These are phyloP conservation scores for Chaetomiaceae sp. DNA, from an alignment of 2,329 filamentous ascomycete genomes.

Conservation along the genomic window DNA sequence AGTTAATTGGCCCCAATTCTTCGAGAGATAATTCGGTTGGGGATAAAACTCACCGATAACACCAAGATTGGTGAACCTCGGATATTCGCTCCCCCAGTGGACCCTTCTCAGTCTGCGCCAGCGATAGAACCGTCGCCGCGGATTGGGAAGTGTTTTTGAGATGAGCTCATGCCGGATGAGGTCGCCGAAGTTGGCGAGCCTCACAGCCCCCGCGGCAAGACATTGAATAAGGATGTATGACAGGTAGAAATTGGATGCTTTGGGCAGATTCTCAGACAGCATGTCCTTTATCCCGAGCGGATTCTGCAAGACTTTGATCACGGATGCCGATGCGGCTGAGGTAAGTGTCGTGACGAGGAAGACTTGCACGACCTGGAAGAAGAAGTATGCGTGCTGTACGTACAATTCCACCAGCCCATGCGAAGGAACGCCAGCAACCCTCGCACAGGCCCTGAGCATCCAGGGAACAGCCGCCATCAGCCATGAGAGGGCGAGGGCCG, in stretches of 20 bases:
- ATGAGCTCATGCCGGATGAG: slow-evolving; percentile 45
- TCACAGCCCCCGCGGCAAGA: slow-evolving; percentile 67
- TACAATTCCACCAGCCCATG: slow-evolving; percentile 68
- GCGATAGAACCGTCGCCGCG: slow-evolving; percentile 70
- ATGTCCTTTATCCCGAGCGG: slow-evolving; percentile 52
- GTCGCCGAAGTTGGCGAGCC: slow-evolving; percentile 68
- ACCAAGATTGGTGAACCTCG: slow-evolving; percentile 68
- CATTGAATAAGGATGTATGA: slow-evolving; percentile 86
- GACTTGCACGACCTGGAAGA: slow-evolving; percentile 76
- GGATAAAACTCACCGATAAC: slow-evolving; percentile 52
- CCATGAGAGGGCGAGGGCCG: slow-evolving; percentile 71
- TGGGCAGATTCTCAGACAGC: slow-evolving; percentile 61
- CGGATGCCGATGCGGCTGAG: slow-evolving; percentile 63
- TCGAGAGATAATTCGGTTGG: slow-evolving; percentile 20
- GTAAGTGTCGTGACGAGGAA: slow-evolving; percentile 78
- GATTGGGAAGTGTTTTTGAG: slow-evolving; percentile 73
- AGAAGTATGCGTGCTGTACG: slow-evolving; percentile 75
- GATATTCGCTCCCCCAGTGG: slow-evolving; percentile 73
- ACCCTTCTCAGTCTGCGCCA: slow-evolving; percentile 66
- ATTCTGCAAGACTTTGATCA: slow-evolving; percentile 54
- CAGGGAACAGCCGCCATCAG: slow-evolving; percentile 79
- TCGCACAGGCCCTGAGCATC: slow-evolving; percentile 69
- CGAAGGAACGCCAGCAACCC: slow-evolving; percentile 66
- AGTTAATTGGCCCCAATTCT: background rate
- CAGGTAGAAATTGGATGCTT: slow-evolving; percentile 73